Percentiles rank a stretch among this genome's conserved stretches.
These are phyloP conservation scores for Moricandia arvensis DNA, from an alignment of 345 rosid genomes.

Conservation along the genomic window DNA sequence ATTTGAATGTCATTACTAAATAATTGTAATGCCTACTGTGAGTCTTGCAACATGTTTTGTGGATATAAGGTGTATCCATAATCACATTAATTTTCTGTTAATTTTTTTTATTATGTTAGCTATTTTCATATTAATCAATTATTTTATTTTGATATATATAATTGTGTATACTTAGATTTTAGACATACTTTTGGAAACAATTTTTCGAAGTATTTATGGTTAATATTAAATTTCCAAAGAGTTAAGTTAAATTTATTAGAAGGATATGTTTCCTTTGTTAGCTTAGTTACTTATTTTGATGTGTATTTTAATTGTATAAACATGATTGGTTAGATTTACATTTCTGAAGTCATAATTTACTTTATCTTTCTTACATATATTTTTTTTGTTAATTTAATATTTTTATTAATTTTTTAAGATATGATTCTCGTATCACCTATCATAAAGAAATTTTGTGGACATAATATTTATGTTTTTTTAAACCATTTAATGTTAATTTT, in stretches of 20 bases:
- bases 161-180: too few relatives aligned
- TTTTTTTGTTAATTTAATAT: neutral
- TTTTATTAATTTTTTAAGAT: neutral
- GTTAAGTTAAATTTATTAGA: neutral
- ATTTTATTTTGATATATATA: neutral
- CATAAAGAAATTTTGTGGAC: too few relatives aligned
- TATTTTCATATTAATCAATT: too few relatives aligned
- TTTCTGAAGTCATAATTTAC: neutral
- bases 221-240: too few relatives aligned
- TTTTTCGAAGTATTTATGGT: too few relatives aligned
- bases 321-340: neutral
- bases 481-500: neutral
- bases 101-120: neutral
- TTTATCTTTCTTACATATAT: neutral
- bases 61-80: neutral
- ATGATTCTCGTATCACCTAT: neutral
- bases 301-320: neutral
- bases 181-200: too few relatives aligned
- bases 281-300: neutral
- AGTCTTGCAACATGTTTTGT: neutral
- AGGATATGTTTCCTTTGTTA: neutral
- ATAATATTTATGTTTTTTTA: too few relatives aligned
- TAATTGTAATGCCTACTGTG: neutral
- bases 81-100: neutral
- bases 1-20: neutral